Conservation (phyloP, 1,284 basidiomycete genomes). For the Cerioporus squamosus region DNA sequence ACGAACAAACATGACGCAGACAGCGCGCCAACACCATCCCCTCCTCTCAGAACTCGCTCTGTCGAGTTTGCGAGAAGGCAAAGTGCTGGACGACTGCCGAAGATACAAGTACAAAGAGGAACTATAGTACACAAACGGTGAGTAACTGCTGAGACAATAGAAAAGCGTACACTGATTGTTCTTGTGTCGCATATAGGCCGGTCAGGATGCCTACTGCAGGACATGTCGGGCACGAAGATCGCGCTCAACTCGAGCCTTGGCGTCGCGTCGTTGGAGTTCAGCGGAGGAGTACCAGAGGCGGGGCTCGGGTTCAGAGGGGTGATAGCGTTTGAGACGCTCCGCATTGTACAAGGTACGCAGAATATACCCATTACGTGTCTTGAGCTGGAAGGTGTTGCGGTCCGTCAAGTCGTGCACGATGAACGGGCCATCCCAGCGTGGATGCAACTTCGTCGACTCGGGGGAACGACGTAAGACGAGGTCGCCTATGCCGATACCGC, state of each 20-base stretch:
- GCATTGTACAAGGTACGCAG: not conserved
- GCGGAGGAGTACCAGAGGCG: slow-evolving; percentile 2
- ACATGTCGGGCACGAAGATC: no score
- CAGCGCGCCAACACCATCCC: slow-evolving; percentile 3
- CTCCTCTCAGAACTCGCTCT: slow-evolving; percentile 6
- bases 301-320: slow-evolving; percentile 2
- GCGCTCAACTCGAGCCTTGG: no score
- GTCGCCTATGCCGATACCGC: no score
- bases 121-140: no score
- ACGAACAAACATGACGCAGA: no score
- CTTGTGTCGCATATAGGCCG: no score
- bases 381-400: slow-evolving; percentile 16
- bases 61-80: not conserved
- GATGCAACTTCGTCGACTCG: slow-evolving; percentile 10
- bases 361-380: slow-evolving; percentile 11
- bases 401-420: slow-evolving; percentile 16
- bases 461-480: not conserved
- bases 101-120: no score
- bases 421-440: slow-evolving; percentile 20
- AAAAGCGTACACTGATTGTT: no score
- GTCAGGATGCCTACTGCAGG: no score
- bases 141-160: no score
- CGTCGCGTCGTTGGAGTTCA: not conserved
- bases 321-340: slow-evolving; percentile 12
- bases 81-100: no score